A percentile compares a stretch with the other conserved stretches of the same genome.
Evolutionary conservation across 2,329 filamentous ascomycete genomes (phyloP).

Genomic region (Parastagonospora nodorum): DNA sequence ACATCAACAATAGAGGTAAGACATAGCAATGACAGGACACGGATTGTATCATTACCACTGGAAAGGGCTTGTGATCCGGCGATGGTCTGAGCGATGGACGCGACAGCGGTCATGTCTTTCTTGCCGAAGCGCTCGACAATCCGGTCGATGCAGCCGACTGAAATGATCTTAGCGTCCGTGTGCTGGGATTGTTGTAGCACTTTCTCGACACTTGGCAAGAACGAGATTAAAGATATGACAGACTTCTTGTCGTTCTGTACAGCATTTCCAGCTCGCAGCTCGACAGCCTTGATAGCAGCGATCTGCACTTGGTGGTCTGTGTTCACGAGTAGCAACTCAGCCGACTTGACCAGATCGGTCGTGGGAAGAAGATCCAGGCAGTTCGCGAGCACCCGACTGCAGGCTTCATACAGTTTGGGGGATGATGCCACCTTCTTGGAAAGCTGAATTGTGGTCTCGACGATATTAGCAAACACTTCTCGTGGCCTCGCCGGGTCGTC

Average conservation of each 20-base stretch:
- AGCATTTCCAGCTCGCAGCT: slow-evolving; percentile 76
- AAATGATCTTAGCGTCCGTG: slow-evolving; percentile 78
- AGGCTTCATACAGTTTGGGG: slow-evolving; percentile 46
- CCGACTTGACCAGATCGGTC: slow-evolving; percentile 84
- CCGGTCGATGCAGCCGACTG: slow-evolving; percentile 87
- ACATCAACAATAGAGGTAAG: slow-evolving; percentile 89
- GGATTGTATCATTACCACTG: slow-evolving; percentile 72
- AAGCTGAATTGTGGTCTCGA: slow-evolving; percentile 56
- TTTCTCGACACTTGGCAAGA: slow-evolving; percentile 77
- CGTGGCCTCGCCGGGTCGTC: slow-evolving; percentile 34
- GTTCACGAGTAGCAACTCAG: slow-evolving; percentile 78
- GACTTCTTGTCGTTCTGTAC: slow-evolving; percentile 71
- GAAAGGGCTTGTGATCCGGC: slow-evolving; percentile 77
- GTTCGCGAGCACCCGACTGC: slow-evolving; percentile 74
- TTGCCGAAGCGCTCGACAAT: slow-evolving; percentile 95
- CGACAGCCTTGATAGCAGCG: slow-evolving; percentile 72
- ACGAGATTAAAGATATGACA: slow-evolving; percentile 73
- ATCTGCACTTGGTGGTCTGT: slow-evolving; percentile 76
- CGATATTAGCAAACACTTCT: slow-evolving; percentile 42
- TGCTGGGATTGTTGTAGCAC: slow-evolving; percentile 76
- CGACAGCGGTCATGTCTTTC: slow-evolving; percentile 79
- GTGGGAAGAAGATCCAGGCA: slow-evolving; percentile 86
- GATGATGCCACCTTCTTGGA: slow-evolving; percentile 65
- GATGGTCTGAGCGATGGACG: slow-evolving; percentile 76
- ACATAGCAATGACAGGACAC: slow-evolving; percentile 84